These are phyloP conservation scores for Ophiostoma australiae DNA, from an alignment of 2,329 filamentous ascomycete genomes.

Conservation along the genomic window DNA sequence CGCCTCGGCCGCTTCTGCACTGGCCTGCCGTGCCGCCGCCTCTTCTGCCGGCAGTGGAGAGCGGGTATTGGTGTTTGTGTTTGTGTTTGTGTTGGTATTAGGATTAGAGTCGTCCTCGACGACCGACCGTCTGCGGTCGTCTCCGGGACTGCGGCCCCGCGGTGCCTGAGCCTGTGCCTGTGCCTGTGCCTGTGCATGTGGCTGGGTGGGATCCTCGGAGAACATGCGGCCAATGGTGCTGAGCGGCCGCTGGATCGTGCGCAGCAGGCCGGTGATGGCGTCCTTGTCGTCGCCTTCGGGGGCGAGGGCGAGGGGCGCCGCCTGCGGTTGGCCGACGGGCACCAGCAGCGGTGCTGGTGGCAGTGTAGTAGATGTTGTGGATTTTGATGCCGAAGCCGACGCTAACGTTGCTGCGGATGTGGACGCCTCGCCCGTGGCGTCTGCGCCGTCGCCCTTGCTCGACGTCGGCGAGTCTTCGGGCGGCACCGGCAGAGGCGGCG, in stretches of 20 bases:
- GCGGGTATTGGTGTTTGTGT: slow-evolving; percentile 26
- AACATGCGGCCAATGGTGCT: slow-evolving; percentile 94
- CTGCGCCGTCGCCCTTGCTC: slow-evolving; percentile 36
- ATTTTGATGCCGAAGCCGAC: not conserved
- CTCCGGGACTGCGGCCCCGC: slow-evolving; percentile 28
- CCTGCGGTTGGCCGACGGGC: not conserved
- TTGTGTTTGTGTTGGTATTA: slow-evolving; percentile 30
- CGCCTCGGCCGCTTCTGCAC: slow-evolving; percentile 82
- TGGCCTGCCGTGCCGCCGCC: slow-evolving; percentile 83
- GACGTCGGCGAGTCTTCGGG: slow-evolving; percentile 27
- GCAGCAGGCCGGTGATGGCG: slow-evolving; percentile 76
- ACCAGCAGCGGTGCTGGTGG: not conserved
- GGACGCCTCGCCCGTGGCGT: not conserved
- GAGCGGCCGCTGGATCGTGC: slow-evolving; percentile 85
- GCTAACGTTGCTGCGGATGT: not conserved
- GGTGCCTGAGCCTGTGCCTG: slow-evolving; percentile 33
- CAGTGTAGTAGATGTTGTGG: not conserved
- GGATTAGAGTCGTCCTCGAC: not conserved
- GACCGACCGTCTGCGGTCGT: not conserved
- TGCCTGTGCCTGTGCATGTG: slow-evolving; percentile 29
- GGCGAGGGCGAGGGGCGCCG: not conserved
- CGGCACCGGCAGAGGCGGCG: slow-evolving; percentile 40
- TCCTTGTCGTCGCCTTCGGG: slow-evolving; percentile 65
- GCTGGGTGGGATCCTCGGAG: slow-evolving; percentile 55
- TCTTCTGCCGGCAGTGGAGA: slow-evolving; percentile 69